phyloP scores from a whole-genome alignment of 2,329 filamentous ascomycete genomes.

The Thelonectria olida region DNA sequence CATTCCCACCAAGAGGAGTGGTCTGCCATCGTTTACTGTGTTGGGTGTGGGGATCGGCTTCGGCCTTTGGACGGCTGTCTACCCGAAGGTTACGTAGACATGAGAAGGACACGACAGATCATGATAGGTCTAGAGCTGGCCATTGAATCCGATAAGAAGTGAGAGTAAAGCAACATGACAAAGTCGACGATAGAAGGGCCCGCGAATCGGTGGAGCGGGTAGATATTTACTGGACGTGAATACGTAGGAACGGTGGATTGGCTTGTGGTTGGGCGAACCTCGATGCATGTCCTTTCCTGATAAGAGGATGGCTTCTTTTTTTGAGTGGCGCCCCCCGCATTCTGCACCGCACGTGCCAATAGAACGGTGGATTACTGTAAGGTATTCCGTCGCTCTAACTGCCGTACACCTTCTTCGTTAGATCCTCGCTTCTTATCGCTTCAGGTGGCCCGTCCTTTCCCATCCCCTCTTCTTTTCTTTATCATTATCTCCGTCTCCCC shows the following conservation, averaged over 20 bases:
- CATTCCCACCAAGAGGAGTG: too few relatives aligned
- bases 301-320: conserved; percentile 6
- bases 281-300: conserved; percentile 8
- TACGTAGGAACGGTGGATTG: too few relatives aligned
- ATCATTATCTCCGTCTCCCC: not conserved
- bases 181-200: too few relatives aligned
- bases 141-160: not conserved
- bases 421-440: conserved; percentile 6
- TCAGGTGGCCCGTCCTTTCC: not conserved
- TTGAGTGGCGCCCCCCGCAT: conserved; percentile 18
- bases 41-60: not conserved
- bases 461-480: conserved; percentile 7
- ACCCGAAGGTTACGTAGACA: not conserved
- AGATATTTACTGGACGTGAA: not conserved
- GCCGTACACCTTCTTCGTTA: conserved; percentile 3
- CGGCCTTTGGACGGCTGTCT: not conserved
- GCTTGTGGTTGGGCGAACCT: not conserved
- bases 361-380: not conserved
- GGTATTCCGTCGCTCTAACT: not conserved
- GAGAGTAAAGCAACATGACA: not conserved
- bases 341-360: conserved; percentile 22
- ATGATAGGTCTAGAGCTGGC: not conserved
- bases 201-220: not conserved
- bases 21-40: too few relatives aligned
- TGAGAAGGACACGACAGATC: not conserved